Base-by-base conservation (phyloP, 2,329 filamentous ascomycete species). In the Fusarium ramigenum region DNA sequence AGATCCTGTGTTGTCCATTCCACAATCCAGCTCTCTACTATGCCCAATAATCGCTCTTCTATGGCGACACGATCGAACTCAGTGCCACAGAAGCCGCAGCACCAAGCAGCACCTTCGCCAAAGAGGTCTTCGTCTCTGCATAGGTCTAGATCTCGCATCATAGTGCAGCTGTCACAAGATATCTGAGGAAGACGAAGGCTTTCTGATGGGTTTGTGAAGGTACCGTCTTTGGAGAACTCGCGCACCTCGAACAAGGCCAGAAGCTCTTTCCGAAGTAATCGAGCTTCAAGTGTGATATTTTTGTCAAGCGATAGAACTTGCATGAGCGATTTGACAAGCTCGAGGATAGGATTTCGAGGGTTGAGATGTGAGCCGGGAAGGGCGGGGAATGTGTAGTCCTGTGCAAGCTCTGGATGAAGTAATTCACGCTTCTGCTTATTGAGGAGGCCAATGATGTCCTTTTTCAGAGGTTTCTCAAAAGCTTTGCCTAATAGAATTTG, bases 271-370 rank as follows among this genome's bases (percentile, higher is more conserved):
- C 97, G 91, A 2, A 99, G 87, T 4, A 97, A 86, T 10, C 96
- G 91, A 6, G 94, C 95, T 82, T 98, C 96, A 53, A 97, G 90
- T 0, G 91, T 92, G 77, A 97, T 96, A 76, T 94, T 94, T 82
- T 96, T 96, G 83, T 97, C 96, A 2, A 99, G 89, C 39, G 91
- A 93, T 9, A 99, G 87, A 15, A 99, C 93, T 80, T 98, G 96
- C 91, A 97, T 97, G 47, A 99, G 88, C 23, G 90, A 90, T 83
- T 98, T 99, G 76, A 97, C 94, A 7, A 99, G 89, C 81, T 98
- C 95, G 2, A 99, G 88, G 0, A 94, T 91, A 0, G 96, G 93
- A 77, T 96, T 96, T 66, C 77, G 66, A 53, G 74, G 60, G 62
- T 72, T 37, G 75, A 82, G 67, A 77, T 94, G 91, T 4, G 91